Percentiles rank a stretch among this genome's conserved stretches.
Conservation (phyloP, 305 asterid genomes). For the Fraxinus sp. region DNA sequence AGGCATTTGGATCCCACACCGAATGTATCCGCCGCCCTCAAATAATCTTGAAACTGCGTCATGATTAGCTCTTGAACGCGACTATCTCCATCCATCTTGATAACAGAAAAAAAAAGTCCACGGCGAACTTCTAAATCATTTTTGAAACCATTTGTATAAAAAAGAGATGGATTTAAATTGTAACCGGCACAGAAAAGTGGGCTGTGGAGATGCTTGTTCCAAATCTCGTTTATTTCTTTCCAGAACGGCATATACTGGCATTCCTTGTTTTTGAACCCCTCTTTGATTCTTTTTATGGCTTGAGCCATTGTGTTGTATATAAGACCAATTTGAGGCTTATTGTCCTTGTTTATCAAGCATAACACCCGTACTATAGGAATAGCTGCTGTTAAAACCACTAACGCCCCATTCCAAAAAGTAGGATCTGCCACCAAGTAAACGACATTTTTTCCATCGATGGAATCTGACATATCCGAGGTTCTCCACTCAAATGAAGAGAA, state of each 20-base stretch:
- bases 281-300: constrained; percentile 52
- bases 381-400: constrained; percentile 34
- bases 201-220: constrained; percentile 52
- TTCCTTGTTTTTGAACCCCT: constrained; percentile 32
- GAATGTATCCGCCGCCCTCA: constrained; percentile 32
- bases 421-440: constrained; percentile 37
- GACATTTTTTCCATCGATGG: constrained; percentile 37
- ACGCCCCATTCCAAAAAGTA: constrained; percentile 47
- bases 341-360: constrained; percentile 32
- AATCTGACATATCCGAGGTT: constrained; percentile 20
- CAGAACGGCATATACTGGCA: constrained; percentile 40
- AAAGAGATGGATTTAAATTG: constrained; percentile 51
- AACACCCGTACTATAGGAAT: constrained; percentile 55
- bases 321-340: constrained; percentile 37
- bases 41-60: constrained; percentile 45
- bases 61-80: constrained; percentile 30
- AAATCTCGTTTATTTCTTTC: constrained; percentile 56
- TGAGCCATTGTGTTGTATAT: constrained; percentile 64
- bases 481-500: constrained; percentile 31
- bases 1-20: constrained; percentile 29
- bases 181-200: constrained; percentile 62
- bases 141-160: constrained; percentile 33
- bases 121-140: constrained; percentile 48
- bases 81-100: constrained; percentile 26
- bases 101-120: constrained; percentile 43